Evolutionary conservation across 1,139 yeast species (phyloP).

Genomic region (Yamadazyma buinensis): DNA sequence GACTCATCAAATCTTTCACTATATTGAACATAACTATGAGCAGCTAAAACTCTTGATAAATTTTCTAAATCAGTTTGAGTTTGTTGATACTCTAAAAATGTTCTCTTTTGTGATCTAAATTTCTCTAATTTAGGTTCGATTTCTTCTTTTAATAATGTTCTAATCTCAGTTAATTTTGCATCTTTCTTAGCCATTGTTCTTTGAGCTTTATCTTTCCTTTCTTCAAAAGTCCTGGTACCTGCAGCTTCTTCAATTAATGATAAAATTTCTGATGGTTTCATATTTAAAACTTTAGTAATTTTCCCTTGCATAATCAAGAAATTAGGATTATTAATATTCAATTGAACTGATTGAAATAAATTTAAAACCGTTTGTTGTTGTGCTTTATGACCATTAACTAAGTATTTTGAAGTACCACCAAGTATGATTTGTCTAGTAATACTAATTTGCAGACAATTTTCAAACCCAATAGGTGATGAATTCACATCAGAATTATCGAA

Average conservation of each 20-base stretch:
- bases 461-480: slow-evolving; percentile 86
- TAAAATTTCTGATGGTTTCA: slow-evolving; percentile 89
- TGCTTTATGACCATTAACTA: slow-evolving; percentile 94
- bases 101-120: slow-evolving; percentile 74
- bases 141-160: slow-evolving; percentile 72
- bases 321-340: slow-evolving; percentile 94
- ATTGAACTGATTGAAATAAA: slow-evolving; percentile 88
- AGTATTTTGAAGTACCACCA: slow-evolving; percentile 89
- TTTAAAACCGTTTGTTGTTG: slow-evolving; percentile 92
- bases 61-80: slow-evolving; percentile 79
- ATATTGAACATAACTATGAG: slow-evolving; percentile 62
- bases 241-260: slow-evolving; percentile 97
- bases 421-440: slow-evolving; percentile 89
- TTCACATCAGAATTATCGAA: slow-evolving; percentile 78
- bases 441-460: slow-evolving; percentile 72
- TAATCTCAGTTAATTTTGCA: slow-evolving; percentile 73
- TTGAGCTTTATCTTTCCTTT: slow-evolving; percentile 86
- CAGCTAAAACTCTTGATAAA: slow-evolving; percentile 66
- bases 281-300: slow-evolving; percentile 92
- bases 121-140: slow-evolving; percentile 90
- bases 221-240: slow-evolving; percentile 95
- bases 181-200: slow-evolving; percentile 91
- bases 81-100: slow-evolving; percentile 82
- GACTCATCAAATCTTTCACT: slow-evolving; percentile 40
- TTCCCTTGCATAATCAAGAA: slow-evolving; percentile 98